Base-by-base conservation (phyloP, 805 yeast species). In the Candida ascalaphidarum region DNA sequence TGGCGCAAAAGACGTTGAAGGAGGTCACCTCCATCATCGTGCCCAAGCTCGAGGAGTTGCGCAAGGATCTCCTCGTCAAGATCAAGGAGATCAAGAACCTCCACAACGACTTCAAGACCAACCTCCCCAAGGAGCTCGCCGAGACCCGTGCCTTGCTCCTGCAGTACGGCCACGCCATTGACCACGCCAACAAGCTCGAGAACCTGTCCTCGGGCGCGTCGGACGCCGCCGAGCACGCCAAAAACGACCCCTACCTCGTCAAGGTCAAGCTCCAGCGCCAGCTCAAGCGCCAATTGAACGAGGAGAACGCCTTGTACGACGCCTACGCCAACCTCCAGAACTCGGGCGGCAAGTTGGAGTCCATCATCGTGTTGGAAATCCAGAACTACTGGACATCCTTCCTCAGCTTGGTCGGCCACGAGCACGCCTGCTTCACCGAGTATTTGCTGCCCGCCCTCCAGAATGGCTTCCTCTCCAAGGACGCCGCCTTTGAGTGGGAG, bases 401-500 rank as follows among this genome's bases (percentile, higher is more conserved):
- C 53, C 81, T 89, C 15, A 74, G 73, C 40, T 56, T 80, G 21
- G 58, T 82, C 33, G 83, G 81, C 18, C 76, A 74, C 43, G 85
- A 81, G 51, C 78, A 86, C 22, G 79, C 78, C 41, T 62, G 79
- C 25, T 76, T 84, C 11, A 72, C 81, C 40, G 77, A 77, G 37
- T 68, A 65, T 26, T 58, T 84, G 35, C 65, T 79, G 23, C 75
- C 86, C 3, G 75, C 72, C 48, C 58, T 84, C 32, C 44, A 49
- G 22, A 45, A 55, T 24, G 65, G 65, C 3, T 74, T 86, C 39
- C 69, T 86, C 36, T 69, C 81, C 20, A 80, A 81, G 47, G 86
- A 81, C 34, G 77, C 95, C 9, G 65, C 72, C 21, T 74, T 75
- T 48, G 97, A 92, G 61, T 89, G 96, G 95, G 83, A 81, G 35